These are phyloP conservation scores for Alliaria petiolata DNA, from an alignment of 345 rosid species.

Conservation along the genomic window DNA sequence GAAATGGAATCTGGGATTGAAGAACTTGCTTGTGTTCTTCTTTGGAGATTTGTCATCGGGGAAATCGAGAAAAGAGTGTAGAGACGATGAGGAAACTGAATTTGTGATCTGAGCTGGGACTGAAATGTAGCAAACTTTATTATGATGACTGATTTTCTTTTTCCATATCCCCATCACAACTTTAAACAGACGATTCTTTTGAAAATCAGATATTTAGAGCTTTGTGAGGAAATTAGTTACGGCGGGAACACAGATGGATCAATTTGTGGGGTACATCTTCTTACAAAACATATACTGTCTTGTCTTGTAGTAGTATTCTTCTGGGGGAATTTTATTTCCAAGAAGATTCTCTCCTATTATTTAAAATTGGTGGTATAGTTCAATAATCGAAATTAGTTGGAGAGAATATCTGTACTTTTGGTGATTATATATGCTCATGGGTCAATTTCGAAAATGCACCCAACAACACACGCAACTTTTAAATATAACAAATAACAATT, in stretches of 20 bases:
- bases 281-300: no score
- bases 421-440: background rate
- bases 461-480: slow-evolving; percentile 4
- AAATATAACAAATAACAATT: background rate
- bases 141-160: slow-evolving; percentile 27
- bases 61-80: slow-evolving; percentile 53
- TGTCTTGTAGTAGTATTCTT: no score
- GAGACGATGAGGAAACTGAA: slow-evolving; percentile 55
- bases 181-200: background rate
- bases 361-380: background rate
- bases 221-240: slow-evolving; percentile 1
- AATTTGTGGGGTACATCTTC: background rate
- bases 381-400: slow-evolving; percentile 14
- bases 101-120: slow-evolving; percentile 57
- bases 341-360: slow-evolving; percentile 12
- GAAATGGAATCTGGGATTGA: background rate
- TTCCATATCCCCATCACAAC: slow-evolving; percentile 42
- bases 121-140: slow-evolving; percentile 46
- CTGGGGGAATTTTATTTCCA: background rate
- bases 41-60: slow-evolving; percentile 33
- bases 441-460: slow-evolving; percentile 15
- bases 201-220: background rate
- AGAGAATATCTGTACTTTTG: slow-evolving; percentile 4
- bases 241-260: slow-evolving; percentile 26
- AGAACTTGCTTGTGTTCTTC: slow-evolving; percentile 25